Evolutionary conservation across 2,329 filamentous ascomycete species (phyloP).

Genomic region (Fusarium mexicanum): DNA sequence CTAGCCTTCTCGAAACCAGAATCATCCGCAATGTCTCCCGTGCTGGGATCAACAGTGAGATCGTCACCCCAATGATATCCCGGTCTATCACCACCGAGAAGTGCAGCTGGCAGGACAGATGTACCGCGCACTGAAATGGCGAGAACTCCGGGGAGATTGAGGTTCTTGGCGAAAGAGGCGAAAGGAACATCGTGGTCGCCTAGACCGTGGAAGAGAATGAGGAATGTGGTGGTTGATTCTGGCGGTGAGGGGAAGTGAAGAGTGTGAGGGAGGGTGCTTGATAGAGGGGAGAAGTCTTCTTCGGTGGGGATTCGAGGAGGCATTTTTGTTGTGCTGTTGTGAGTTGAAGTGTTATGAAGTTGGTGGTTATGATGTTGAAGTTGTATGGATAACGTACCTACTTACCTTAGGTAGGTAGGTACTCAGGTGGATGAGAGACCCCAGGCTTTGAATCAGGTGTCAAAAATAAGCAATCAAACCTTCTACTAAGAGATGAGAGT

Average conservation of each 20-base stretch:
- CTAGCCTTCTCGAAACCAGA: slow-evolving; percentile 66
- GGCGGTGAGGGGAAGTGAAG: slow-evolving; percentile 62
- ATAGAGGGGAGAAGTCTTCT: slow-evolving; percentile 59
- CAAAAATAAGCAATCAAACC: neutral
- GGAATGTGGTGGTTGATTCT: slow-evolving; percentile 75
- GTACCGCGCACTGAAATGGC: slow-evolving; percentile 79
- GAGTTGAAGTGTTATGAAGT: neutral
- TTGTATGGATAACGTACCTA: neutral
- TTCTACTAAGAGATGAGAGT: fast-evolving
- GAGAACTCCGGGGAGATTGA: slow-evolving; percentile 80
- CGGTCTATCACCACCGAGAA: slow-evolving; percentile 56
- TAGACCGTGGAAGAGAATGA: slow-evolving; percentile 85
- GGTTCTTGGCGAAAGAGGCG: slow-evolving; percentile 70
- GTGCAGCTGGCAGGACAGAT: slow-evolving; percentile 71
- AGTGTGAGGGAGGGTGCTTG: slow-evolving; percentile 47
- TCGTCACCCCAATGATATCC: slow-evolving; percentile 75
- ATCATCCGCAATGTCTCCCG: slow-evolving; percentile 67
- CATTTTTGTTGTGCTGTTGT: slow-evolving; percentile 43
- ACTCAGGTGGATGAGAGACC: neutral
- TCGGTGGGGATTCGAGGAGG: slow-evolving; percentile 61
- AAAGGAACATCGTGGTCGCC: slow-evolving; percentile 80
- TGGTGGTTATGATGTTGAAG: neutral
- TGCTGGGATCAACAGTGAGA: slow-evolving; percentile 60
- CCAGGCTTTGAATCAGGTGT: neutral
- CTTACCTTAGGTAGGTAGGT: neutral